phyloP scores from a whole-genome alignment of 2,329 filamentous ascomycete species.

The Dendrostoma leiphaemia region DNA sequence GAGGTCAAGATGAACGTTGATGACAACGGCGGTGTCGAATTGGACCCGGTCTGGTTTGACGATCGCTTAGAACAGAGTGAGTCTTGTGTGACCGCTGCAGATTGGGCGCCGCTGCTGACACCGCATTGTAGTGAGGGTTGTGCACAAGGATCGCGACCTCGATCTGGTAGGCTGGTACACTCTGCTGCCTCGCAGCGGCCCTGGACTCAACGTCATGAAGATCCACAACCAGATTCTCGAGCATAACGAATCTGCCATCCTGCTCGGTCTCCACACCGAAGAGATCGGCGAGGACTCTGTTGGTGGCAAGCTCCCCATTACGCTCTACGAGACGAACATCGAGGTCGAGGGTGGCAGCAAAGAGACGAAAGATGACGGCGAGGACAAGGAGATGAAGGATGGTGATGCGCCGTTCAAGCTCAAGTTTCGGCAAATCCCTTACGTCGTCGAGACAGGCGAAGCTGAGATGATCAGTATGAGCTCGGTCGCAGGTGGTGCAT shows the following conservation, averaged over 20 bases:
- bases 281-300: slow-evolving; percentile 50
- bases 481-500: slow-evolving; percentile 82
- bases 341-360: slow-evolving; percentile 62
- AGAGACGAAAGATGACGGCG: slow-evolving; percentile 44
- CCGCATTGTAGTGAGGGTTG: slow-evolving; percentile 67
- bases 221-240: slow-evolving; percentile 76
- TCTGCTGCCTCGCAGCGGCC: slow-evolving; percentile 69
- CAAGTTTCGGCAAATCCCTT: slow-evolving; percentile 79
- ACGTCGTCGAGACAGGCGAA: slow-evolving; percentile 88
- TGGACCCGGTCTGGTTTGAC: slow-evolving; percentile 72
- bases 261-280: slow-evolving; percentile 82
- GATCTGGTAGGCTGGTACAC: slow-evolving; percentile 94
- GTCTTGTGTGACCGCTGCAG: slow-evolving; percentile 29
- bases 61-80: slow-evolving; percentile 81
- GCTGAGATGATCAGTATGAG: slow-evolving; percentile 98
- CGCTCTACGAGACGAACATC: slow-evolving; percentile 82
- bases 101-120: not conserved
- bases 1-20: slow-evolving; percentile 65
- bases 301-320: slow-evolving; percentile 81
- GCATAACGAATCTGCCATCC: slow-evolving; percentile 82
- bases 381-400: slow-evolving; percentile 73
- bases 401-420: slow-evolving; percentile 55
- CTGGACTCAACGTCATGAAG: slow-evolving; percentile 64
- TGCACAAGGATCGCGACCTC: slow-evolving; percentile 80
- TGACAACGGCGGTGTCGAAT: slow-evolving; percentile 54